Evolutionary conservation across 129 eudicot species (phyloP).

Genomic region (carrot (Daucus carota)): DH1_v3.0 NC_030387.2:41310001-41310500

Average conservation of each 20-base stretch:
- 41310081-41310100: too few relatives aligned
- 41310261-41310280: background rate
- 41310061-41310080: slow-evolving; percentile 33
- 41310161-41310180: background rate
- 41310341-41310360: background rate
- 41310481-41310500: background rate
- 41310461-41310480: background rate
- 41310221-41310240: background rate
- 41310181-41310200: background rate
- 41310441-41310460: background rate
- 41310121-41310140: slow-evolving; percentile 41
- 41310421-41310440: background rate
- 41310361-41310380: background rate
- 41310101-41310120: too few relatives aligned
- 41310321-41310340: background rate
- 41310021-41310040: background rate
- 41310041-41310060: slow-evolving; percentile 30
- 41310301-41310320: background rate
- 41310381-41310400: background rate
- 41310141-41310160: slow-evolving; percentile 47
- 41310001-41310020: background rate
- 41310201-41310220: background rate
- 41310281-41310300: background rate
- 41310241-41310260: background rate
- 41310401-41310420: too few relatives aligned